Percentiles rank a stretch among this genome's conserved stretches.
Evolutionary conservation across 176 grass and related monocot genomes (phyloP).

Genomic region (barley (Hordeum vulgare)): DNA sequence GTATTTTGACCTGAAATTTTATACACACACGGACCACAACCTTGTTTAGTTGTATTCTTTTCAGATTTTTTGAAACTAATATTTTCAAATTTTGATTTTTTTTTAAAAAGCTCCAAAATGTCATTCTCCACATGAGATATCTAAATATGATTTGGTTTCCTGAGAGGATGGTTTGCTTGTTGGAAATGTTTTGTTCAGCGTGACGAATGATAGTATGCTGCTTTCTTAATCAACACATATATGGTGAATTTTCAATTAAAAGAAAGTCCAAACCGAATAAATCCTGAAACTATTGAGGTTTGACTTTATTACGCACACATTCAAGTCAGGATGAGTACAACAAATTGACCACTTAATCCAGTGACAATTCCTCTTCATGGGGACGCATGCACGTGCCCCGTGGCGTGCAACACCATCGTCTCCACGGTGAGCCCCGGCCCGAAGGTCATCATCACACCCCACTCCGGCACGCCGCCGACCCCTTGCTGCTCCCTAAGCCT

Average conservation of each 20-base stretch:
- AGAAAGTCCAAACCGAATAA: neutral
- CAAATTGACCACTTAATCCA: neutral
- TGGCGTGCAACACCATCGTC: slow-evolving; percentile 34
- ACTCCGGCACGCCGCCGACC: slow-evolving; percentile 9
- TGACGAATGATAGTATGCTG: neutral
- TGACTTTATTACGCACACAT: neutral
- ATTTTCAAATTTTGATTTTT: no score
- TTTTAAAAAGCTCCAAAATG: no score
- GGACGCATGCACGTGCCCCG: neutral
- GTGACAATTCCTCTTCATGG: neutral
- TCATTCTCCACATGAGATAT: no score
- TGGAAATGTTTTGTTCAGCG: neutral
- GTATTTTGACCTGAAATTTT: no score
- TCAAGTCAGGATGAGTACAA: neutral
- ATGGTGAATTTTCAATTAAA: no score
- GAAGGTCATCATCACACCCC: slow-evolving; percentile 56
- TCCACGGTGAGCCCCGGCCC: slow-evolving; percentile 66
- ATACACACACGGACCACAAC: no score
- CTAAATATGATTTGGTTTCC: neutral
- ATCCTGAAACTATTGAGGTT: neutral
- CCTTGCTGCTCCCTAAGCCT: slow-evolving; percentile 24
- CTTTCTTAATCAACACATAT: no score
- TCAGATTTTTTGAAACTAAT: no score
- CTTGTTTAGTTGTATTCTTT: no score
- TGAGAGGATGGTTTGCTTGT: neutral